Base-by-base conservation (phyloP, 192 early-diverging fungal species). In the Chytriomyces sp. region DNA sequence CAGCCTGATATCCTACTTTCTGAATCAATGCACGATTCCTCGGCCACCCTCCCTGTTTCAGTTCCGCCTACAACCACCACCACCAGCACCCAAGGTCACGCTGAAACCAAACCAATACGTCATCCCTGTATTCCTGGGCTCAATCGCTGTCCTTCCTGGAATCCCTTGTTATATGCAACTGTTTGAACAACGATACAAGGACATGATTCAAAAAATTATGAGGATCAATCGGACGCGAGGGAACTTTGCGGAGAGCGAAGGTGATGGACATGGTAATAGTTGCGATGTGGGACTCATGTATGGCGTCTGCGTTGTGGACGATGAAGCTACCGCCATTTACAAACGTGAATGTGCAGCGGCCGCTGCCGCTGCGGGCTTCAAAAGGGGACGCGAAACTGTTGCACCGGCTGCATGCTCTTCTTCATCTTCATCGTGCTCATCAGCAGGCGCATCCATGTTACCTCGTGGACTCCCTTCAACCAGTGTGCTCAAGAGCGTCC, bases 181-280 rank as follows among this genome's bases (percentile, higher is more conserved):
- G 36, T 90, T 88, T 63, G 90, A 91, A 58, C 88, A 85, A 14
- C 83, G 83, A 22, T 91, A 91, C 66, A 76, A 85, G 5, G 76
- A 83, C 12, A 83, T 91, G 86, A 64, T 91, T 0, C n/a, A 8
- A 7, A 53, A 52, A n/a, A 53, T 67, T 17, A 56, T 59, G 19
- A 53, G 40, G 17, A 14, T 56, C 0, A 68, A 68, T 19, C 44
- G 33, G 33, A 55, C 25, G 25, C 14, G 44, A 49, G 44, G 44
- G 17, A n/a, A 22, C 17, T 22, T 14, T 49, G 22, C 17, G 17
- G 19, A 19, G 8, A 49, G 44, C 44, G 44, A 49, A n/a, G 14
- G 17, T 22, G 44, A 49, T 49, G 14, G 17, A 49, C 17, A 49
- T n/a, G 22, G 3, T 22, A 49, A 49, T 49, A 22, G 22, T 22